phyloP scores from a whole-genome alignment of 805 yeast species.

The Tetrapisispora pingtungensis region DNA sequence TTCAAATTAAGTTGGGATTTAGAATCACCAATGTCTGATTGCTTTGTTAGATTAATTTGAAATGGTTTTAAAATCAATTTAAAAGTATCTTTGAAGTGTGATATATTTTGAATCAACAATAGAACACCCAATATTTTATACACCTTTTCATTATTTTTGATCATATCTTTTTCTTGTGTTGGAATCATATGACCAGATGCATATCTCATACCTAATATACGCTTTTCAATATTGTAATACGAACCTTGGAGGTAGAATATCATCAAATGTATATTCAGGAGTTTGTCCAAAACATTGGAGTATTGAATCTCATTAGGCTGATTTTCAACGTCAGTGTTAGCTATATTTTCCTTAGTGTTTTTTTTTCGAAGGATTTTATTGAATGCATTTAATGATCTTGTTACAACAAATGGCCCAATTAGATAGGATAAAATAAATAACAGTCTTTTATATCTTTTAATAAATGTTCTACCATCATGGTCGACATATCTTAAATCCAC shows the following conservation, averaged over 20 bases:
- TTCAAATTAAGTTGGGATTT: too few species aligned
- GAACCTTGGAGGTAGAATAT: constrained; percentile 74
- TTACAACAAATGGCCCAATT: constrained; percentile 47
- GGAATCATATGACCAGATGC: constrained; percentile 57
- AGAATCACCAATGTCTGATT: neutral
- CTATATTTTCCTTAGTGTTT: neutral
- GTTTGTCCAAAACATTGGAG: constrained; percentile 37
- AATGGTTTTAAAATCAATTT: neutral
- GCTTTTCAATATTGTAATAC: constrained; percentile 67
- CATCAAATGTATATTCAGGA: constrained; percentile 66
- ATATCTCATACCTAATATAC: constrained; percentile 73
- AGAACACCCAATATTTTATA: constrained; percentile 68
- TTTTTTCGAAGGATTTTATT: neutral
- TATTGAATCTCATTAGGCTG: constrained; percentile 10
- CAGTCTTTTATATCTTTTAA: constrained; percentile 36
- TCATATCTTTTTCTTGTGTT: constrained; percentile 22
- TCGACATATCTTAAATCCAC: constrained; percentile 66
- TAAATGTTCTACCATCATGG: constrained; percentile 41
- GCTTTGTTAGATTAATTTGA: neutral
- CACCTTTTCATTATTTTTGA: constrained; percentile 33
- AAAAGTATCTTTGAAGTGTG: constrained; percentile 26
- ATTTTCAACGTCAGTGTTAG: neutral
- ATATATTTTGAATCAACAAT: constrained; percentile 42
- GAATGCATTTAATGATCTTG: neutral
- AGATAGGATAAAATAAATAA: constrained; percentile 55